Evolutionary conservation across 176 grass and related monocot genomes (phyloP).

Genomic region (Chloris gayana): DNA sequence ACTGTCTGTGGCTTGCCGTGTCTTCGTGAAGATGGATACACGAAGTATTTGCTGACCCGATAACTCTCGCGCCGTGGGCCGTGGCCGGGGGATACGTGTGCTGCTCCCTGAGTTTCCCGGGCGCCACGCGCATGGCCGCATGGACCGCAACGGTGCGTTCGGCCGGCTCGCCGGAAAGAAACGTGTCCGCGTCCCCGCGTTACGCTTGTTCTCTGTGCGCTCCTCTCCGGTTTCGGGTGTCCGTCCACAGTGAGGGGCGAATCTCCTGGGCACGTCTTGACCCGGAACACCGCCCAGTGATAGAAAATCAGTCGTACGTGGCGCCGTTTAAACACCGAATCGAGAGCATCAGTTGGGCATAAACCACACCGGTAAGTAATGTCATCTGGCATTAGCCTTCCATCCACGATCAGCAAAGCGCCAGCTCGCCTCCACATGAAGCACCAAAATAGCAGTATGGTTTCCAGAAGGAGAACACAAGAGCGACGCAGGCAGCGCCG

Average conservation of each 20-base stretch:
- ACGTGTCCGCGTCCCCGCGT: not conserved
- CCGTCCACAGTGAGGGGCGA: no score
- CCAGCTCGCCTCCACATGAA: not conserved
- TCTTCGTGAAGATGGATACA: not conserved
- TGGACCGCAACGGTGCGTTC: not conserved
- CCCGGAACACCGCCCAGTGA: not conserved
- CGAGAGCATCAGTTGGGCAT: not conserved
- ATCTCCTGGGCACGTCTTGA: not conserved
- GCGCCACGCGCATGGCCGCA: constrained; percentile 37
- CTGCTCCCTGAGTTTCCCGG: not conserved
- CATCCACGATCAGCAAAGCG: not conserved
- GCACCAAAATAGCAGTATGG: not conserved
- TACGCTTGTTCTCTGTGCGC: not conserved
- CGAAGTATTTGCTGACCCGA: not conserved
- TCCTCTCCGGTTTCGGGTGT: not conserved
- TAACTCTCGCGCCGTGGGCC: not conserved
- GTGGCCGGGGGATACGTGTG: constrained; percentile 12
- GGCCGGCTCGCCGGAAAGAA: not conserved
- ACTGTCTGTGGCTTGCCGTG: no score
- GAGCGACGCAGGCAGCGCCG: not conserved
- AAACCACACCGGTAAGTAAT: not conserved
- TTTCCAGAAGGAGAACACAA: not conserved
- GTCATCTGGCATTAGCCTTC: not conserved
- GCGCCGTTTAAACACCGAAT: not conserved
- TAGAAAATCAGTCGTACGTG: not conserved